phyloP scores from a whole-genome alignment of 2,329 filamentous ascomycete genomes.

The Calonectria ilicicola region DNA sequence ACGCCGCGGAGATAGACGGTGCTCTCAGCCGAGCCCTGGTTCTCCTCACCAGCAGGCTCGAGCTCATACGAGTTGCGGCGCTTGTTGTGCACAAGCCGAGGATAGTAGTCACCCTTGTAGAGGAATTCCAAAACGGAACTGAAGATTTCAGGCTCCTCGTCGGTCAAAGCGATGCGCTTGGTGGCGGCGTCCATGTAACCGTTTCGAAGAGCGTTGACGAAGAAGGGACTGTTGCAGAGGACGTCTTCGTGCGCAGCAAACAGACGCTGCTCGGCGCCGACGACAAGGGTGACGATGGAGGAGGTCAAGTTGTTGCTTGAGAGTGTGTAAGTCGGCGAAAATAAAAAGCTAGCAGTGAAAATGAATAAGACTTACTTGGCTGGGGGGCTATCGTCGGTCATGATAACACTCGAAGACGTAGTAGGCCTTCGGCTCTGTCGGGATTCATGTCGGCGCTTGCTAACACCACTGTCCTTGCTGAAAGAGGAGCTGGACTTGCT shows the following conservation, averaged over 20 bases:
- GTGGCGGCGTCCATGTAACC: conserved; percentile 49
- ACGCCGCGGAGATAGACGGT: conserved; percentile 76
- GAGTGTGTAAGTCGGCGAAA: conserved; percentile 16
- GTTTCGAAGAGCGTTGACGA: conserved; percentile 58
- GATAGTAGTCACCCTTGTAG: conserved; percentile 95
- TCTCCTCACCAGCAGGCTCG: conserved; percentile 68
- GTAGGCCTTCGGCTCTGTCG: conserved; percentile 57
- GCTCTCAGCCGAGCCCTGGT: conserved; percentile 64
- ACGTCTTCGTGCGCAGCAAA: conserved; percentile 94
- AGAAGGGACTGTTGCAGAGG: conserved; percentile 83
- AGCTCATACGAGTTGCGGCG: conserved; percentile 84
- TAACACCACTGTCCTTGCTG: conserved; percentile 65
- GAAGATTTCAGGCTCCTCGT: conserved; percentile 92
- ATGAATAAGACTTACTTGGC: conserved; percentile 54
- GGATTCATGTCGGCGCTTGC: conserved; percentile 66
- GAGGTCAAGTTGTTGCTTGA: conserved; percentile 67
- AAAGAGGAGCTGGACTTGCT: conserved; percentile 67
- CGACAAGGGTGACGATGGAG: conserved; percentile 82
- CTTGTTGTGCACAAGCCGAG: conserved; percentile 85
- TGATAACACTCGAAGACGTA: conserved; percentile 56
- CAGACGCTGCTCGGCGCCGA: conserved; percentile 85
- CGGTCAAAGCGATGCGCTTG: conserved; percentile 83
- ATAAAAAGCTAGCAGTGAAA: not conserved
- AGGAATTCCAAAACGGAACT: conserved; percentile 91
- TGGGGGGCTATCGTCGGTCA: conserved; percentile 54